Evolutionary conservation across 495 filamentous ascomycete species (phyloP).

Genomic region (Penicillium lagena): DNA sequence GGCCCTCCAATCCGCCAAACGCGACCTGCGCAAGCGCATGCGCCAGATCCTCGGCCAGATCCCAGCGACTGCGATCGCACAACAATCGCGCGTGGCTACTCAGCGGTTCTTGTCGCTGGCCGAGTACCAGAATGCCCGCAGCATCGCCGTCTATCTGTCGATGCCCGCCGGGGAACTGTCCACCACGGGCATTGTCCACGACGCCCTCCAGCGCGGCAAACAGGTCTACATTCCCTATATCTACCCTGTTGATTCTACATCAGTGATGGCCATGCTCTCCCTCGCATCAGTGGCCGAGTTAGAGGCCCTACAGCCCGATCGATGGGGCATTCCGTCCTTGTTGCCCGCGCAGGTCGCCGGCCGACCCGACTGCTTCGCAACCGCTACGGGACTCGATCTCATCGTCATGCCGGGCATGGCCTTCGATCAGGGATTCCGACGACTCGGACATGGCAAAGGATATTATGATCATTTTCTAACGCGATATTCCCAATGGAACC

Average conservation of each 20-base stretch:
- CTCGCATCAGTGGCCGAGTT: conserved; percentile 69
- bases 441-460: conserved; percentile 91
- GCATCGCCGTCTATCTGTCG: conserved; percentile 82
- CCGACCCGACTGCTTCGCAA: conserved; percentile 65
- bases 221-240: conserved; percentile 88
- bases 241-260: conserved; percentile 51
- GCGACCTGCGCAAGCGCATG: conserved; percentile 64
- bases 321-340: conserved; percentile 89
- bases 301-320: conserved; percentile 64
- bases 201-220: conserved; percentile 74
- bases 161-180: conserved; percentile 84
- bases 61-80: conserved; percentile 46
- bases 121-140: conserved; percentile 63
- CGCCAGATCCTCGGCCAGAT: conserved; percentile 54
- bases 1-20: conserved; percentile 61
- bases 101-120: conserved; percentile 52
- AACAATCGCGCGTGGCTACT: conserved; percentile 58
- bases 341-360: conserved; percentile 50
- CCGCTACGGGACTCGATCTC: conserved; percentile 56
- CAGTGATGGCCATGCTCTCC: conserved; percentile 90
- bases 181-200: conserved; percentile 69
- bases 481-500: conserved; percentile 50
- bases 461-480: conserved; percentile 93
- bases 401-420: conserved; percentile 92
- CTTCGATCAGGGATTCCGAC: conserved; percentile 68